These are phyloP conservation scores for Hyphopichia pseudoburtonii DNA, from an alignment of 1,139 yeast genomes.

Conservation along the genomic window DNA sequence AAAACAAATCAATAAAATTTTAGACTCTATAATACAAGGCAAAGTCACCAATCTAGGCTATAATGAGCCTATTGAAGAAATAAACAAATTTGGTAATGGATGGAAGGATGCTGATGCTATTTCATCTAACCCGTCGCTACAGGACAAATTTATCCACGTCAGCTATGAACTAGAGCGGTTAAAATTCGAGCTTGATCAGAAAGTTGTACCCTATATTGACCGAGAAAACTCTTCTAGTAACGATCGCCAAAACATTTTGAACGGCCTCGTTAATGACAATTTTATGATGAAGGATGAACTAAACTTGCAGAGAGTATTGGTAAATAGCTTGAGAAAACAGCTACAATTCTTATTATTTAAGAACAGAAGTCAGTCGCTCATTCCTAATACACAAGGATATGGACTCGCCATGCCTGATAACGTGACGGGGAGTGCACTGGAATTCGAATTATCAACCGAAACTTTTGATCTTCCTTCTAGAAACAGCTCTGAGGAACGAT, in stretches of 20 bases:
- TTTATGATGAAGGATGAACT: conserved; percentile 50
- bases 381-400: conserved; percentile 9
- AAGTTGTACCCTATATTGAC: conserved; percentile 38
- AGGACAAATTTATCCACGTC: conserved; percentile 34
- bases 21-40: conserved; percentile 52
- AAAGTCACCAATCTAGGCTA: conserved; percentile 53
- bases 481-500: conserved; percentile 38
- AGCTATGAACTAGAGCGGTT: conserved; percentile 42
- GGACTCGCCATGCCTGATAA: conserved; percentile 5
- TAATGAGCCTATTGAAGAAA: conserved; percentile 47
- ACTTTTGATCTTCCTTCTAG: conserved; percentile 22
- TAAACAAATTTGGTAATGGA: conserved; percentile 26
- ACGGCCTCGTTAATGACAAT: conserved; percentile 42
- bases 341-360: conserved; percentile 49
- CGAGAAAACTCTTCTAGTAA: conserved; percentile 25
- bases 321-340: conserved; percentile 51
- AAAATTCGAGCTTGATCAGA: conserved; percentile 43
- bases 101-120: not conserved
- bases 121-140: conserved; percentile 8
- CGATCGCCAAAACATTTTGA: conserved; percentile 39
- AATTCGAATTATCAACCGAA: conserved; percentile 7
- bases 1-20: conserved; percentile 44
- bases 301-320: conserved; percentile 43
- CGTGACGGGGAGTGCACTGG: conserved; percentile 4
- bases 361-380: conserved; percentile 20